Conservation (phyloP, 2,329 filamentous ascomycete species). For the Epichloe hybrida region DNA sequence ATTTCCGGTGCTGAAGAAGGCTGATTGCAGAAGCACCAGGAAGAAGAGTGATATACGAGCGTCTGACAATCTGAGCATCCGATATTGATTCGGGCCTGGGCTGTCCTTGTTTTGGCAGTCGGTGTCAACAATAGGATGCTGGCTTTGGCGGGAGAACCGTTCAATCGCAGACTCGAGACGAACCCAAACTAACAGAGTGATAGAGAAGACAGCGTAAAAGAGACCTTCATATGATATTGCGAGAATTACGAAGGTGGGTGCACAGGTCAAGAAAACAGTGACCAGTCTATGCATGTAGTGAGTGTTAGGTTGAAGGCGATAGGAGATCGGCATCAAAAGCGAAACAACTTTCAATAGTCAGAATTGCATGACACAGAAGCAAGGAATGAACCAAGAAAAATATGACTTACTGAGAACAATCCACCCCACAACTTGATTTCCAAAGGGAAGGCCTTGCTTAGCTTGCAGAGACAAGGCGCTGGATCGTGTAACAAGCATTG, state of each 20-base stretch:
- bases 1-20: slow-evolving; percentile 95
- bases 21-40: slow-evolving; percentile 85
- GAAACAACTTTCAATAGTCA: slow-evolving; percentile 43
- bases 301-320: slow-evolving; percentile 65
- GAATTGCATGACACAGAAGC: background rate
- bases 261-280: slow-evolving; percentile 83
- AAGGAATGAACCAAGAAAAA: background rate
- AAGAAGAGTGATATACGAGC: slow-evolving; percentile 86
- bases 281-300: slow-evolving; percentile 85
- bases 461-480: slow-evolving; percentile 77
- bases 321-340: slow-evolving; percentile 65
- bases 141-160: background rate
- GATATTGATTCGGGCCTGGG: slow-evolving; percentile 23
- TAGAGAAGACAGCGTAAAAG: slow-evolving; percentile 84
- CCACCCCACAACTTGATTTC: slow-evolving; percentile 84
- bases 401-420: slow-evolving; percentile 49
- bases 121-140: background rate
- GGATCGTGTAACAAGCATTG: slow-evolving; percentile 76
- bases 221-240: slow-evolving; percentile 95
- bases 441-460: slow-evolving; percentile 69
- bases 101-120: background rate
- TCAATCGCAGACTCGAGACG: slow-evolving; percentile 47
- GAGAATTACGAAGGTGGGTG: slow-evolving; percentile 86
- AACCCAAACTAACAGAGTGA: slow-evolving; percentile 77
- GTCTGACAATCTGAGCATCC: slow-evolving; percentile 68